Conservation (phyloP, 1,284 basidiomycete species). For the Tylopilus sp. region DNA sequence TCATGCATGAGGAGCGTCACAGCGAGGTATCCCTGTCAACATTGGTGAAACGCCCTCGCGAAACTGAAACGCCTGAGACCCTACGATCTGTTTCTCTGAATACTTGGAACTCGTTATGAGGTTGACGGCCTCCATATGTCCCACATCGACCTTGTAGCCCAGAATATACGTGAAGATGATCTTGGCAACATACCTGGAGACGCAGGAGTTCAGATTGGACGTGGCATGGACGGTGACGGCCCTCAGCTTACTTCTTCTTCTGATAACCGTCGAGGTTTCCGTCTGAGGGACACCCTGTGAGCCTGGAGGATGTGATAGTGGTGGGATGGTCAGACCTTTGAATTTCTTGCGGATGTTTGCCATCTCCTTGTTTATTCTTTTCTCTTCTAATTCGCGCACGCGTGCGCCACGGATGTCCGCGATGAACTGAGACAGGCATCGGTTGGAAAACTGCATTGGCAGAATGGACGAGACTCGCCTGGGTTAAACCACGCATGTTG, state of each 20-base stretch:
- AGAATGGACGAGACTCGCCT: slow-evolving; percentile 46
- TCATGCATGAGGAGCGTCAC: slow-evolving; percentile 98
- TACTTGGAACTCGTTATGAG: slow-evolving; percentile 94
- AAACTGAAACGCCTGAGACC: slow-evolving; percentile 25
- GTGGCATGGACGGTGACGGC: slow-evolving; percentile 13
- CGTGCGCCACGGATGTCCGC: slow-evolving; percentile 93
- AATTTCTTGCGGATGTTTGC: slow-evolving; percentile 99
- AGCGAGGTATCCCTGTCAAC: slow-evolving; percentile 85
- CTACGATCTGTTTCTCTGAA: slow-evolving; percentile 97
- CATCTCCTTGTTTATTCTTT: slow-evolving; percentile 99
- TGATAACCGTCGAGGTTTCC: slow-evolving; percentile 97
- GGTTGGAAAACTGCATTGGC: slow-evolving; percentile 5
- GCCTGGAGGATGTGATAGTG: neutral
- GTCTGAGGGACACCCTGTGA: slow-evolving; percentile 48
- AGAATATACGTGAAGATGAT: slow-evolving; percentile 99
- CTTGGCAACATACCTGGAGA: slow-evolving; percentile 80
- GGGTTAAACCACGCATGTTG: slow-evolving; percentile 85
- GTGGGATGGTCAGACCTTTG: slow-evolving; percentile 59
- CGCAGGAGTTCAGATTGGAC: slow-evolving; percentile 12
- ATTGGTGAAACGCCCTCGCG: slow-evolving; percentile 11
- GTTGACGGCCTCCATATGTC: slow-evolving; percentile 99
- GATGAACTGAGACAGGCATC: slow-evolving; percentile 69
- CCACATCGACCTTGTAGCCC: slow-evolving; percentile 97
- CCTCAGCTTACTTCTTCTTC: slow-evolving; percentile 85
- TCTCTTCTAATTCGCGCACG: slow-evolving; percentile 89